Evolutionary conservation across 2,329 filamentous ascomycete species (phyloP).

Genomic region (Penicillium sp.): DNA sequence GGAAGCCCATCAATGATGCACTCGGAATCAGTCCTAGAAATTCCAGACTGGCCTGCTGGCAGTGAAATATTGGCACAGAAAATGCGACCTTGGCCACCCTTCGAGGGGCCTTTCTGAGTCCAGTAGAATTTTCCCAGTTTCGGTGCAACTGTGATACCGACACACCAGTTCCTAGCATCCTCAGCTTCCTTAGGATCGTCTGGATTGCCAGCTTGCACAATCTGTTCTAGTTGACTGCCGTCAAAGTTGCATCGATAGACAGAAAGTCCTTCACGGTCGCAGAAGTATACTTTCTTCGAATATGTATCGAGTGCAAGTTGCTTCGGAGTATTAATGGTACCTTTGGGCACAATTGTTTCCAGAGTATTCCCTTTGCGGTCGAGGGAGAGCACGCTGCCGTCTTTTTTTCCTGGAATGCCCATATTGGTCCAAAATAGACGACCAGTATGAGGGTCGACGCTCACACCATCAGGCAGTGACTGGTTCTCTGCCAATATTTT

Average conservation of each 20-base stretch:
- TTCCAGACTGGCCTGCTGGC: constrained; percentile 37
- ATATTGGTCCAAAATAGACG: constrained; percentile 59
- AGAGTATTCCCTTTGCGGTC: neutral
- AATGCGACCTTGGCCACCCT: constrained; percentile 57
- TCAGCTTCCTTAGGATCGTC: constrained; percentile 32
- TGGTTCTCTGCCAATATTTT: constrained; percentile 19
- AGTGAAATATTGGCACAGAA: constrained; percentile 55
- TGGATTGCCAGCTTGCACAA: constrained; percentile 44
- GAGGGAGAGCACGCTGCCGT: constrained; percentile 44
- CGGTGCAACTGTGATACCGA: constrained; percentile 58
- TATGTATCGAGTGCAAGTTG: constrained; percentile 41
- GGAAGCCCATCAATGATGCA: constrained; percentile 52
- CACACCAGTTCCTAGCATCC: constrained; percentile 53
- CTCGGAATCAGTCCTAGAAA: constrained; percentile 48
- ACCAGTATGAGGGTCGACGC: constrained; percentile 35
- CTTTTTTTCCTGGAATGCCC: constrained; percentile 44
- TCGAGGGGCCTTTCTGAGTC: constrained; percentile 63
- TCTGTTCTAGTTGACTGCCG: constrained; percentile 33
- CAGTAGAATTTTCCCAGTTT: constrained; percentile 58
- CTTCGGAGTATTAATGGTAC: constrained; percentile 56
- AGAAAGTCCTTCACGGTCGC: constrained; percentile 49
- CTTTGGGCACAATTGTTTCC: constrained; percentile 46
- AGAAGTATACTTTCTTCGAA: constrained; percentile 43
- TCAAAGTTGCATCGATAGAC: constrained; percentile 43
- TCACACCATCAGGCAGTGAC: constrained; percentile 52